phyloP scores from a whole-genome alignment of 2,329 filamentous ascomycete species.

The Clonostachys byssicola region DNA sequence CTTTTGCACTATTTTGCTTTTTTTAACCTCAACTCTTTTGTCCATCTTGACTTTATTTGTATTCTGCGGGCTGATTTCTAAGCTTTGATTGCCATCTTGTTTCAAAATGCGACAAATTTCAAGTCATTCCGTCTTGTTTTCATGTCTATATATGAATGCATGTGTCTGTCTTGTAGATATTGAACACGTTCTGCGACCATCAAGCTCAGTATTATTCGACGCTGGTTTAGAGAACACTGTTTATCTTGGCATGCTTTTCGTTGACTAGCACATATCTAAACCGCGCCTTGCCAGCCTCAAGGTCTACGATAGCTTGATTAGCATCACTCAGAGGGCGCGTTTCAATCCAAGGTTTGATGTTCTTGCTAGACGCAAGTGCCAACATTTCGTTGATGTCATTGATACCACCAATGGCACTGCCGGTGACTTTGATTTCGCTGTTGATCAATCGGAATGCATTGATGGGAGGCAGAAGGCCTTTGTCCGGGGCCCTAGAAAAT shows the following conservation, averaged over 20 bases:
- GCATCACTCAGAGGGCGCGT: conserved; percentile 48
- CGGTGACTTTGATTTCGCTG: not conserved
- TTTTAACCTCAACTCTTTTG: too few relatives aligned
- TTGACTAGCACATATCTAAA: conserved; percentile 36
- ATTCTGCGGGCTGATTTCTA: too few relatives aligned
- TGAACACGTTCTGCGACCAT: too few relatives aligned
- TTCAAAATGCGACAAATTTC: too few relatives aligned
- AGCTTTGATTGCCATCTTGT: too few relatives aligned
- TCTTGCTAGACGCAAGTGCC: conserved; percentile 45
- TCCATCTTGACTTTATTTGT: too few relatives aligned
- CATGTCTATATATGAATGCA: too few relatives aligned
- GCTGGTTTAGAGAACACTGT: too few relatives aligned
- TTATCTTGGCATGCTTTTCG: conserved; percentile 12
- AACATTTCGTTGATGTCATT: conserved; percentile 49
- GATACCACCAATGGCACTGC: conserved; percentile 1
- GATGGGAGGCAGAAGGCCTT: conserved; percentile 3
- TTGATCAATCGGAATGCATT: not conserved
- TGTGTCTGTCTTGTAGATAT: too few relatives aligned
- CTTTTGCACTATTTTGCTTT: too few relatives aligned
- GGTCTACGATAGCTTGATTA: conserved; percentile 46
- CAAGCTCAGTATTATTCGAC: too few relatives aligned
- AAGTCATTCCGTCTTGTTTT: too few relatives aligned
- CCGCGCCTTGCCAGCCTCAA: conserved; percentile 43
- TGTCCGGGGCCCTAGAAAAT: not conserved
- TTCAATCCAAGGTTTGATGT: conserved; percentile 48